Conservation (phyloP, 768 basidiomycete genomes). For the Russula brevipes region DNA sequence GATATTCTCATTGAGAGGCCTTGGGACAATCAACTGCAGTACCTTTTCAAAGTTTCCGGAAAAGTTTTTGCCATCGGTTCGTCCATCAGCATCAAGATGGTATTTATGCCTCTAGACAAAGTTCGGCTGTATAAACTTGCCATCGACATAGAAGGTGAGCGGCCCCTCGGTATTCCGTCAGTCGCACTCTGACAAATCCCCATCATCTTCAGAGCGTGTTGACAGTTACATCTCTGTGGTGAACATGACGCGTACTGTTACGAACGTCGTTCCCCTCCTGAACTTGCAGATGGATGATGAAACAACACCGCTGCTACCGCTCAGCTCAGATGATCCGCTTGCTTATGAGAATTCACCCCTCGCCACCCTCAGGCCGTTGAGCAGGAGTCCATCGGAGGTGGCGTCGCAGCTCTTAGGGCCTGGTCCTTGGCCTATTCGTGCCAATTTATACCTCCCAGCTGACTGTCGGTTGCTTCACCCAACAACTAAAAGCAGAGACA, state of each 20-base stretch:
- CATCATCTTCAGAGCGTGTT: constrained; percentile 60
- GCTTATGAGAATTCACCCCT: constrained; percentile 66
- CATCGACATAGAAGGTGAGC: constrained; percentile 71
- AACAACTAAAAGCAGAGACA: constrained; percentile 72
- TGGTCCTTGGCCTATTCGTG: constrained; percentile 84
- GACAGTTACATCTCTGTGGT: constrained; percentile 72
- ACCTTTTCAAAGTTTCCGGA: constrained; percentile 67
- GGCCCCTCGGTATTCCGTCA: constrained; percentile 25
- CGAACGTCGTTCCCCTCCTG: constrained; percentile 55
- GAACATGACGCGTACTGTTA: constrained; percentile 65
- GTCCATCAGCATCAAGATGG: constrained; percentile 69
- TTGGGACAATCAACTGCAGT: constrained; percentile 88
- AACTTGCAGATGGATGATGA: constrained; percentile 54
- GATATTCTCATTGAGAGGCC: constrained; percentile 80
- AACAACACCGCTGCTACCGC: constrained; percentile 65
- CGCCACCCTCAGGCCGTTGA: constrained; percentile 42
- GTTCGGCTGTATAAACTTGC: constrained; percentile 72
- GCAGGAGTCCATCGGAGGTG: constrained; percentile 50
- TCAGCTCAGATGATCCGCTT: constrained; percentile 62
- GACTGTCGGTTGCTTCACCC: constrained; percentile 59
- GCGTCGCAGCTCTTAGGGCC: constrained; percentile 62
- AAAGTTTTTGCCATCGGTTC: constrained; percentile 82
- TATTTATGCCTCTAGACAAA: constrained; percentile 79
- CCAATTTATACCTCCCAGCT: constrained; percentile 61
- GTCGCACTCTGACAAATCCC: background rate